Evolutionary conservation across 2,329 filamentous ascomycete genomes (phyloP).

Genomic region (Fusarium sp.): DNA sequence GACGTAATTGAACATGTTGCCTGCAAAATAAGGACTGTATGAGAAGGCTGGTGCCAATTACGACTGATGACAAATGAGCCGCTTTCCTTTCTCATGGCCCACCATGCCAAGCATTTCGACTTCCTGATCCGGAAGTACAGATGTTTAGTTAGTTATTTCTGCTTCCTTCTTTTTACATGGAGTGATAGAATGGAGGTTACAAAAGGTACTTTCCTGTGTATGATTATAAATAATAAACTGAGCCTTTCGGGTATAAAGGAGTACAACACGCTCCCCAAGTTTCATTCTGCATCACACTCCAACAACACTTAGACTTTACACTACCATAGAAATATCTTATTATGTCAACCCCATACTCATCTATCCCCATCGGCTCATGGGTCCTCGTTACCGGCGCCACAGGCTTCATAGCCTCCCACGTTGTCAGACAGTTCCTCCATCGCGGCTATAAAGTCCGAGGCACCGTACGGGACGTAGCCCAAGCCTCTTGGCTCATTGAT

Average conservation of each 20-base stretch:
- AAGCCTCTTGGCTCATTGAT: constrained; percentile 54
- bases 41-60: too few relatives aligned
- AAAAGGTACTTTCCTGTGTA: too few relatives aligned
- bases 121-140: neutral
- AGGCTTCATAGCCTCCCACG: constrained; percentile 60
- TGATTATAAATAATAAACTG: neutral
- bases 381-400: constrained; percentile 63
- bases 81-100: too few relatives aligned
- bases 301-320: neutral
- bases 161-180: too few relatives aligned
- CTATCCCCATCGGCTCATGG: constrained; percentile 49
- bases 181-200: too few relatives aligned
- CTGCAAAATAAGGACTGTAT: too few relatives aligned
- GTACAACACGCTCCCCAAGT: too few relatives aligned
- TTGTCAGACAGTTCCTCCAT: constrained; percentile 57
- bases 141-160: neutral
- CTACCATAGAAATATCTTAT: neutral
- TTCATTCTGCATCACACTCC: too few relatives aligned
- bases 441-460: constrained; percentile 60
- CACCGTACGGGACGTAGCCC: constrained; percentile 55
- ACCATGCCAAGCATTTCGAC: neutral
- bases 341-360: constrained; percentile 2
- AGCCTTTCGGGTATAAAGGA: neutral
- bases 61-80: too few relatives aligned
- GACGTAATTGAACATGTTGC: neutral